These are phyloP conservation scores for Phycomyces blakesleeanus DNA, from an alignment of 192 early-diverging fungal species.

Conservation along the genomic window DNA sequence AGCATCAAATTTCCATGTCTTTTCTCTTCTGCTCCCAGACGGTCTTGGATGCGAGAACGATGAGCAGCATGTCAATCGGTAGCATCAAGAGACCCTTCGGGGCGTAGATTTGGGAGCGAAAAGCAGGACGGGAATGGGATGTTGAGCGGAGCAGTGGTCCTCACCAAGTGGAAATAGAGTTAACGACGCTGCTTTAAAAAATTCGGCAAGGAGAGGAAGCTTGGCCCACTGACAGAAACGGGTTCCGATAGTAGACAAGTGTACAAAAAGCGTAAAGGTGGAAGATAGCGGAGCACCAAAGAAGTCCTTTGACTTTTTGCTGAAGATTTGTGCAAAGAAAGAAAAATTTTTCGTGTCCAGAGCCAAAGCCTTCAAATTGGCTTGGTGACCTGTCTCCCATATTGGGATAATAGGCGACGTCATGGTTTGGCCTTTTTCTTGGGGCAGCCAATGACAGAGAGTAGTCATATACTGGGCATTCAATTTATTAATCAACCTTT, in stretches of 20 bases:
- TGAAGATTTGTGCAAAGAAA: background rate
- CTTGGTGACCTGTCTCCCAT: background rate
- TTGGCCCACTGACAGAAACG: conserved; percentile 2
- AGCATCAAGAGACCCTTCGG: background rate
- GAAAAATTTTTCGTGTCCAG: background rate
- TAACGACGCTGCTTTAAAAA: conserved; percentile 1
- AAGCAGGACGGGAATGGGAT: conserved; percentile 3
- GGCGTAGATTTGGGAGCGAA: conserved; percentile 3
- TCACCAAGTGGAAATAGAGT: conserved; percentile 4
- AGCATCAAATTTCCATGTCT: background rate
- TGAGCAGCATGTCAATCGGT: background rate
- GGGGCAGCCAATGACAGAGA: no score
- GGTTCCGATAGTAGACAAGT: background rate
- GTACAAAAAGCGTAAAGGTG: conserved; percentile 1
- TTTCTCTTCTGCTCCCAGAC: background rate
- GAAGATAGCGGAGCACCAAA: conserved; percentile 2
- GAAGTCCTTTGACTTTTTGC: background rate
- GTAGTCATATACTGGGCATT: no score
- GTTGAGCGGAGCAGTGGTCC: background rate
- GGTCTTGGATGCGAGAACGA: background rate
- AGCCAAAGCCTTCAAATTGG: background rate
- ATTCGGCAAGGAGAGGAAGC: background rate
- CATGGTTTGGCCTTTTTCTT: no score
- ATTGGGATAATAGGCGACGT: no score
- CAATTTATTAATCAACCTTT: no score